phyloP scores from a whole-genome alignment of 495 filamentous ascomycete genomes.

The Lindgomyces ingoldianus region DNA sequence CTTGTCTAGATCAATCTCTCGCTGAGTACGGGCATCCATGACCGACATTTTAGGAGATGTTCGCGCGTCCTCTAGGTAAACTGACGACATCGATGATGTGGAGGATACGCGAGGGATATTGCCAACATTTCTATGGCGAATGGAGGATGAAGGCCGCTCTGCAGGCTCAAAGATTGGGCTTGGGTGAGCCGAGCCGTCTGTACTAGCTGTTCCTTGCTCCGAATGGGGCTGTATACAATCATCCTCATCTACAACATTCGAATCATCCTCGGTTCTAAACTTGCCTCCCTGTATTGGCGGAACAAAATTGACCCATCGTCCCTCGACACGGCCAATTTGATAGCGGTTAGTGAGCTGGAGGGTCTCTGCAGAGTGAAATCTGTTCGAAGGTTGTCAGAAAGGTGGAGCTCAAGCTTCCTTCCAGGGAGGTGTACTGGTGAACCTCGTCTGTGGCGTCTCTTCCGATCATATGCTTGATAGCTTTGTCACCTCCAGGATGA shows the following conservation, averaged over 20 bases:
- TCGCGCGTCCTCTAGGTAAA: slow-evolving; percentile 48
- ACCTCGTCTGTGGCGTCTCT: slow-evolving; percentile 96
- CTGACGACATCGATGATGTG: slow-evolving; percentile 50
- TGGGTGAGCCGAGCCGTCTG: slow-evolving; percentile 49
- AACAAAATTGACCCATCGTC: slow-evolving; percentile 82
- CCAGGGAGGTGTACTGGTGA: slow-evolving; percentile 66
- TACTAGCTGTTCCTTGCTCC: slow-evolving; percentile 50
- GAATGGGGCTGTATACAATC: slow-evolving; percentile 43
- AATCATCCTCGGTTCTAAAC: slow-evolving; percentile 62
- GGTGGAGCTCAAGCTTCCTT: background rate
- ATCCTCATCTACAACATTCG: slow-evolving; percentile 38
- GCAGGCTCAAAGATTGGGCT: slow-evolving; percentile 46
- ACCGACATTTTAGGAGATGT: slow-evolving; percentile 58
- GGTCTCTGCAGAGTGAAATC: slow-evolving; percentile 81
- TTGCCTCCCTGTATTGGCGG: slow-evolving; percentile 91
- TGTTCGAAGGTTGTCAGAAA: slow-evolving; percentile 42
- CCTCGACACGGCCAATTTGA: slow-evolving; percentile 80
- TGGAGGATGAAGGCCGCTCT: slow-evolving; percentile 12
- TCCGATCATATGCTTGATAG: slow-evolving; percentile 93
- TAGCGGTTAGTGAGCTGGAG: slow-evolving; percentile 75
- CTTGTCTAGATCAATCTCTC: slow-evolving; percentile 74
- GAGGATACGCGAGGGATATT: slow-evolving; percentile 35
- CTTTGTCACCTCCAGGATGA: slow-evolving; percentile 90
- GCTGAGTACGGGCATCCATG: slow-evolving; percentile 71
- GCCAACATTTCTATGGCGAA: slow-evolving; percentile 18